Evolutionary conservation across 148 eudicot species (phyloP).

Genomic region (Dysphania ambrosioides): DNA sequence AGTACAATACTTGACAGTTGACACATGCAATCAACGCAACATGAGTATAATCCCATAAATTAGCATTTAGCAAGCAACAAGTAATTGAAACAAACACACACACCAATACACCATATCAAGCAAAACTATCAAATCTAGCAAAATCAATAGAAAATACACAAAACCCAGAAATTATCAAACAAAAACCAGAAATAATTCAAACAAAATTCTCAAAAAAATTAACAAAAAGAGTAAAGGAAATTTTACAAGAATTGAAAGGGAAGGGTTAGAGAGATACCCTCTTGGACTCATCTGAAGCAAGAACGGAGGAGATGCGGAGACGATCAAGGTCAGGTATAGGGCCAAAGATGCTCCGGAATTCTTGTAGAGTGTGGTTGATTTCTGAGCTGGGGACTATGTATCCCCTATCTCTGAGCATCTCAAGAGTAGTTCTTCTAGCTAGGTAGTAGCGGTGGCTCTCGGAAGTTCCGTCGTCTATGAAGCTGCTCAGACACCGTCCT

Average conservation of each 20-base stretch:
- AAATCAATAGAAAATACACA: not conserved
- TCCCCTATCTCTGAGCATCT: conserved; percentile 87
- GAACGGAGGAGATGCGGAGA: conserved; percentile 58
- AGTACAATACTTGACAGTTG: not conserved
- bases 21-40: not conserved
- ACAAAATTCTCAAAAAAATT: not conserved
- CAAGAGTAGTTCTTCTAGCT: conserved; percentile 60
- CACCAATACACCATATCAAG: not conserved
- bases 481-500: conserved; percentile 35
- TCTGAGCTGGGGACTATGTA: conserved; percentile 55
- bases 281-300: conserved; percentile 42
- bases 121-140: not conserved
- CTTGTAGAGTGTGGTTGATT: conserved; percentile 44
- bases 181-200: not conserved
- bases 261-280: conserved; percentile 37
- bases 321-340: conserved; percentile 58
- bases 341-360: conserved; percentile 53
- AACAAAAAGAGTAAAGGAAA: no score
- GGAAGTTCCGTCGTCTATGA: conserved; percentile 51
- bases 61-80: not conserved
- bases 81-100: not conserved
- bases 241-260: not conserved
- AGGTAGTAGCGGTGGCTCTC: conserved; percentile 81
- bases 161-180: not conserved
- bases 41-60: not conserved